A percentile compares a stretch with the other conserved stretches of the same genome.
Conservation (phyloP, 2,329 filamentous ascomycete species). For the Colletotrichum eleusines region DNA sequence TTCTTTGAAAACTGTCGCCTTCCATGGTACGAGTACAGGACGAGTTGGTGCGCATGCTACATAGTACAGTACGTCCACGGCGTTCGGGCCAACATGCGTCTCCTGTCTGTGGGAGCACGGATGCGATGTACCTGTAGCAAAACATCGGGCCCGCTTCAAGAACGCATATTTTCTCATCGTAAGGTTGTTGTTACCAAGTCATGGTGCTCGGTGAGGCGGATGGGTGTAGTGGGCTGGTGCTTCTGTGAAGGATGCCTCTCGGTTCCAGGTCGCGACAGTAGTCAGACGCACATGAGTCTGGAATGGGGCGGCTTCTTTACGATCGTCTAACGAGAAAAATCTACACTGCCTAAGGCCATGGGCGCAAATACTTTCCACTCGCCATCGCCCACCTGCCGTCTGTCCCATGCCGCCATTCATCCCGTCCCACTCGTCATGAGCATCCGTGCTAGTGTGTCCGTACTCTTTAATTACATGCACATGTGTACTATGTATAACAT, state of each 20-base stretch:
- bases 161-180: conserved; percentile 17
- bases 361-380: conserved; percentile 20
- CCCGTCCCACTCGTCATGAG: conserved; percentile 14
- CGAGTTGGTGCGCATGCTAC: no score
- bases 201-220: conserved; percentile 4
- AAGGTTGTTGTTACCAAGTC: neutral
- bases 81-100: neutral
- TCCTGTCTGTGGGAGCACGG: conserved; percentile 8
- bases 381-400: conserved; percentile 28
- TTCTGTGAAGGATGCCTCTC: neutral
- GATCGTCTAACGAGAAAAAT: conserved; percentile 28
- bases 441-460: neutral
- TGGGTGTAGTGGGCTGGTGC: conserved; percentile 1
- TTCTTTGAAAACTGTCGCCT: neutral
- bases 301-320: conserved; percentile 13
- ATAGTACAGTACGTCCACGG: no score
- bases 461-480: neutral
- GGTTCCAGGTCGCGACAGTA: neutral
- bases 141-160: conserved; percentile 10
- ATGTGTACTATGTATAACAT: neutral
- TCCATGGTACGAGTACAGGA: neutral
- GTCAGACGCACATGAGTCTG: conserved; percentile 18
- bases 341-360: conserved; percentile 7
- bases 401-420: conserved; percentile 33
- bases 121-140: conserved; percentile 5